Evolutionary conservation across 1,139 yeast genomes (phyloP).

Genomic region (Geotrichum bryndzae): DNA sequence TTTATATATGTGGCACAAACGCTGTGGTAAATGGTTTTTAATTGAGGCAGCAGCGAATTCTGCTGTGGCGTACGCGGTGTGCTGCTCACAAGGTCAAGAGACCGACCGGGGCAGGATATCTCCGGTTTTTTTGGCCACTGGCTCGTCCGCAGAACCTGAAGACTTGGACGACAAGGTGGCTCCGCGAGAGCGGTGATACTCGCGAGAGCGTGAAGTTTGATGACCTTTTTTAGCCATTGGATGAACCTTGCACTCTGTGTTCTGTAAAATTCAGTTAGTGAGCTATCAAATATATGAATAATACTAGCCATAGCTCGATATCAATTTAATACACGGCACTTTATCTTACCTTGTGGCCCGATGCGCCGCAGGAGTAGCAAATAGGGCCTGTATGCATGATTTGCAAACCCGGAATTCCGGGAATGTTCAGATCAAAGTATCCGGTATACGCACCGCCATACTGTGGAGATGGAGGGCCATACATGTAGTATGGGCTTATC

Average conservation of each 20-base stretch:
- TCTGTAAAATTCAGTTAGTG: not conserved
- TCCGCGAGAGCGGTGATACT: not conserved
- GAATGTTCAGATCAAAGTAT: not conserved
- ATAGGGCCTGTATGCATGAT: slow-evolving; percentile 13
- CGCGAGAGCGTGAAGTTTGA: not conserved
- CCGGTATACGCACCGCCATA: not conserved
- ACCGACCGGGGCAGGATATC: not conserved
- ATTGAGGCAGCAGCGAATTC: not conserved
- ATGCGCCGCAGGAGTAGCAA: slow-evolving; percentile 54
- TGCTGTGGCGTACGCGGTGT: not conserved
- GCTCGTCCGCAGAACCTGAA: not conserved
- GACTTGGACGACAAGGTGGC: not conserved
- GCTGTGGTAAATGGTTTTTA: not conserved
- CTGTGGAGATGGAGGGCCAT: not conserved
- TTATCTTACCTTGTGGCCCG: slow-evolving; percentile 68
- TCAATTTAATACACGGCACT: slow-evolving; percentile 37
- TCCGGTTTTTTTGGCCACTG: not conserved
- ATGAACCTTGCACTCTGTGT: not conserved
- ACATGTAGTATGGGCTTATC: not conserved
- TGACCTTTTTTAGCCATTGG: not conserved
- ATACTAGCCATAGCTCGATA: not conserved
- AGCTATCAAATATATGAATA: not conserved
- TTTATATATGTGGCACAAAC: not conserved
- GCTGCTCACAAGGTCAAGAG: not conserved
- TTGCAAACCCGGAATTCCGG: not conserved